Base-by-base conservation (phyloP, 345 rosid species). In the Lumnitzera littorea region DNA sequence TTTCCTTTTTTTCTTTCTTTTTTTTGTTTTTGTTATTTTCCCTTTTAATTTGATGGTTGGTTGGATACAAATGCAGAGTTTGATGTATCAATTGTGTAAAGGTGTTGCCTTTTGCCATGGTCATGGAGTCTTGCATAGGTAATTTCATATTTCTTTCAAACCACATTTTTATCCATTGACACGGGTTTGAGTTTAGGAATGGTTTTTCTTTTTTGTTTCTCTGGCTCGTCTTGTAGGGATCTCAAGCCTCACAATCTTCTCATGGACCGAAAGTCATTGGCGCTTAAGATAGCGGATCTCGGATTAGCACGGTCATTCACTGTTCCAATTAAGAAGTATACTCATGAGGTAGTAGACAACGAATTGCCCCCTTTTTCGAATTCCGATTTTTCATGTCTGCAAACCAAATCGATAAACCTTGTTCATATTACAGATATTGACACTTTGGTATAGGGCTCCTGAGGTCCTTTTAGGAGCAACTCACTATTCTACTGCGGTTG, bases 21-120 rank as follows among this genome's bases (percentile, higher is more conserved):
- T 36, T 36, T 36, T 9, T 36, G 5, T 7, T 20, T 20, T 20
- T 20, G 20, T 20, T 20, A 20, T 20, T 20, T 20, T 20, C 20
- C 20, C 20, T 20, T 36, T 27, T 27, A 27, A 36, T 36, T 36
- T 36, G 9, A 4, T 36, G 43, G 43, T 36, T 9, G 43, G 7
- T 36, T 36, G 36, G 3, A 6, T 29, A 25, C 4, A 24, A 46
- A 43, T 51, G 48, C 85, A 92, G 99, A 84, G 90, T 64, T 79
- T 94, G 84, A 94, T 94, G 99, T 94, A 80, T 66, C 99, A 94
- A 74, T 80, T 94, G 1, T 90, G 97, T 83, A 89, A 90, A 72
- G 97, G 97, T 29, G 90, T 92, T 56, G 80, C 99, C 17, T 88
- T 94, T 72, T 94, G 97, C 73, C 99, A 90, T 67, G 99, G 97